Conservation (phyloP, 345 rosid species). For the Eucalyptus curtisii region DNA sequence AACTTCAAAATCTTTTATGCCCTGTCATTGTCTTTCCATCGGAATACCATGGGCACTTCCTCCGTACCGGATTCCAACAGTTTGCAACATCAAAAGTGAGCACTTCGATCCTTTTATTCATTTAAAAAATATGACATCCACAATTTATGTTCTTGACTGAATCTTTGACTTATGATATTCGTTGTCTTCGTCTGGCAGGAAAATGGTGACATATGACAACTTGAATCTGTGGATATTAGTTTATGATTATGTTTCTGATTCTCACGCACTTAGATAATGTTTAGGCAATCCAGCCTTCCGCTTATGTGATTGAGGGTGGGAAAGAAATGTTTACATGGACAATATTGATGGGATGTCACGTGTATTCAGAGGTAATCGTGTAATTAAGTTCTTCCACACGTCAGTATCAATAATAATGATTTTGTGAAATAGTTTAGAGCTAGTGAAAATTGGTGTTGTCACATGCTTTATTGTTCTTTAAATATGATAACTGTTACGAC, state of each 20-base stretch:
- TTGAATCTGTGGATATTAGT: not conserved
- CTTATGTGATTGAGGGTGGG: not conserved
- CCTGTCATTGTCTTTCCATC: not conserved
- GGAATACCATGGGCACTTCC: not conserved
- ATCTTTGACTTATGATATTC: not conserved
- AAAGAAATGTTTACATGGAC: not conserved
- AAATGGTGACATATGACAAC: not conserved
- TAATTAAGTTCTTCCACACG: not conserved
- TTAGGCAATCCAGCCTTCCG: not conserved
- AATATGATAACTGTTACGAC: not conserved
- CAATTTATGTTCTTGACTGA: not conserved
- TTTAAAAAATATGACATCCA: not conserved
- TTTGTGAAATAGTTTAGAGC: not conserved
- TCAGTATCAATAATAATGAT: not conserved
- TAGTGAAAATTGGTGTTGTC: not conserved
- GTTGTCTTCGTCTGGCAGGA: not conserved
- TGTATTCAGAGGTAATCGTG: not conserved
- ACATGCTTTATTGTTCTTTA: not conserved
- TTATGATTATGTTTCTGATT: not conserved
- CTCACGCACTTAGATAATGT: not conserved
- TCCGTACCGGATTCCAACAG: not conserved
- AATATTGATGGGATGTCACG: not conserved
- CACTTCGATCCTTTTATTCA: not conserved
- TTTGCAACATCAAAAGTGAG: not conserved
- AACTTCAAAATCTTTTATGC: no score